A percentile compares a stretch with the other conserved stretches of the same genome.
These are phyloP conservation scores for Alternaria triticimaculans DNA, from an alignment of 2,329 filamentous ascomycete genomes.

Conservation along the genomic window DNA sequence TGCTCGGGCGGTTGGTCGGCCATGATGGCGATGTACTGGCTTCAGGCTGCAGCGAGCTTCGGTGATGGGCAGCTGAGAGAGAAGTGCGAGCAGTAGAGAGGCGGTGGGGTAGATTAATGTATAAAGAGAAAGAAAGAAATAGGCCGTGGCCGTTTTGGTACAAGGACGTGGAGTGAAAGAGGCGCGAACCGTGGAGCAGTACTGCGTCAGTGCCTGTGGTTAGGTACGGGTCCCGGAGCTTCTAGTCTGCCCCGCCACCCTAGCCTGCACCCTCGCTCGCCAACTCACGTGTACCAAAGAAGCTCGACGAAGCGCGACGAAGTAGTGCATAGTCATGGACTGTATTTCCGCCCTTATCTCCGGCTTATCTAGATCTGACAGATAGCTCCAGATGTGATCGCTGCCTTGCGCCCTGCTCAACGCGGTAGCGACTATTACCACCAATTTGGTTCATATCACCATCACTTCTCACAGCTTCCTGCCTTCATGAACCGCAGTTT, in stretches of 20 bases:
- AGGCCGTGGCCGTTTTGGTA: not conserved
- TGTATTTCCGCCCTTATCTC: slow-evolving; percentile 6
- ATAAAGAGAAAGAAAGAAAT: not conserved
- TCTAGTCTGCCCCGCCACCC: slow-evolving; percentile 16
- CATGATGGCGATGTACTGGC: slow-evolving; percentile 26
- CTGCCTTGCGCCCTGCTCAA: not conserved
- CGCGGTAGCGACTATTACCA: not conserved
- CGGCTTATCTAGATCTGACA: not conserved
- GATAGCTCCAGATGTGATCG: not conserved
- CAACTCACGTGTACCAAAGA: slow-evolving; percentile 18
- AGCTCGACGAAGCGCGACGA: slow-evolving; percentile 8
- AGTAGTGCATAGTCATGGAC: not conserved
- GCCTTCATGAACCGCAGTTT: not conserved
- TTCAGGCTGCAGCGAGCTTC: not conserved
- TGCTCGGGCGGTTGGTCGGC: slow-evolving; percentile 21
- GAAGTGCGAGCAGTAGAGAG: not conserved
- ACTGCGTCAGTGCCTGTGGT: slow-evolving; percentile 9
- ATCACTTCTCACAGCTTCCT: not conserved
- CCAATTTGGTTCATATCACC: not conserved
- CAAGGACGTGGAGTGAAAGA: not conserved
- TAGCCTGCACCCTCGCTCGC: slow-evolving; percentile 16
- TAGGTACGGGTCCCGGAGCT: slow-evolving; percentile 6
- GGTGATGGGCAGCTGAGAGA: not conserved
- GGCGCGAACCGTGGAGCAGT: slow-evolving; percentile 2
- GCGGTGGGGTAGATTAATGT: not conserved